phyloP scores from a whole-genome alignment of 176 grass and related monocot genomes.

The Echinochloa phyllopogon region DNA sequence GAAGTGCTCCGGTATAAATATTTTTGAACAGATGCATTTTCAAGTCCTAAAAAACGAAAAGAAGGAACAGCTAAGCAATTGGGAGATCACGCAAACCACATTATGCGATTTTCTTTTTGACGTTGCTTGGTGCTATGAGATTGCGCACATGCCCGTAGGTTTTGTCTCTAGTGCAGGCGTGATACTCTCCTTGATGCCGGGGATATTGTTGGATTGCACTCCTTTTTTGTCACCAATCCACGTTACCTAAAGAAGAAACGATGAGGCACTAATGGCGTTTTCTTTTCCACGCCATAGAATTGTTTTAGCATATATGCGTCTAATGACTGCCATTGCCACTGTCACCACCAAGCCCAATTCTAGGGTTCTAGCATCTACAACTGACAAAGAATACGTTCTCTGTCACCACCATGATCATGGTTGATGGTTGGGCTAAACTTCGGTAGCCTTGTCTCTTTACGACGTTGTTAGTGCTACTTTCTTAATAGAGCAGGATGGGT shows the following conservation, averaged over 20 bases:
- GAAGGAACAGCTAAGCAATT: background rate
- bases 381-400: no score
- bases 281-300: background rate
- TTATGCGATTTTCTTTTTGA: background rate
- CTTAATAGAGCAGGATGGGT: no score
- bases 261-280: background rate
- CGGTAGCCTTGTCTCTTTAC: background rate
- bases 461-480: background rate
- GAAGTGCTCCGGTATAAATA: no score
- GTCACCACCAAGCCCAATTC: background rate
- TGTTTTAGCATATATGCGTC: background rate
- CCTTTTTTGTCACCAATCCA: background rate
- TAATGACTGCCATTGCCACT: background rate
- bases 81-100: background rate
- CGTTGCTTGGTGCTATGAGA: conserved; percentile 3
- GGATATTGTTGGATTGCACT: background rate
- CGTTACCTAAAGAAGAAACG: background rate
- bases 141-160: background rate
- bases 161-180: background rate
- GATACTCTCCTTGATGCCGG: conserved; percentile 11
- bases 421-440: no score
- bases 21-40: background rate
- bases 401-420: no score
- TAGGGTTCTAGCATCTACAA: background rate
- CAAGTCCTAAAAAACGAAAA: background rate